Conservation (phyloP, 1,139 yeast genomes). For the Candida tropicalis region DNA sequence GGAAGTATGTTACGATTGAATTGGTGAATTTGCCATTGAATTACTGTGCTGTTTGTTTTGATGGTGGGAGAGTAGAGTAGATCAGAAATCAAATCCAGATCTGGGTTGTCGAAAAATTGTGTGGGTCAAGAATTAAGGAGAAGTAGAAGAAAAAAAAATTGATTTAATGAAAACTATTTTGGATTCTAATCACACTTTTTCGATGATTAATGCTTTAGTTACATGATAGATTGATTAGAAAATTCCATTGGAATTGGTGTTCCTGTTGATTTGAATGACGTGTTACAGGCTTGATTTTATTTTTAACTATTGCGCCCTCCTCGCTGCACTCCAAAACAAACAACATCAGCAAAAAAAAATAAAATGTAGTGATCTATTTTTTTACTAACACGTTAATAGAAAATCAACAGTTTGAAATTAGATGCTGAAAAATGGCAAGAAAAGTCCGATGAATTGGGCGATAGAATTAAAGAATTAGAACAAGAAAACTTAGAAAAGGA, state of each 20-base stretch:
- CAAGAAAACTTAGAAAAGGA: conserved; percentile 92
- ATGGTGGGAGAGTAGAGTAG: not conserved
- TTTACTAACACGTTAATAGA: conserved; percentile 45
- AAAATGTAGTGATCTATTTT: too few relatives aligned
- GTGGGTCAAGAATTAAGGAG: too few relatives aligned
- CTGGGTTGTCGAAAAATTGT: not conserved
- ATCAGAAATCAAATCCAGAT: not conserved
- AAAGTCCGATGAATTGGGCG: conserved; percentile 85
- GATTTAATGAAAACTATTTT: too few relatives aligned
- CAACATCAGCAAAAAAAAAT: conserved; percentile 1
- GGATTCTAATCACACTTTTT: too few relatives aligned
- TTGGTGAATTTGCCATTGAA: not conserved
- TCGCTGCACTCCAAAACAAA: not conserved
- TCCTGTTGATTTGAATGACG: not conserved
- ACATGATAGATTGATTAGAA: too few relatives aligned
- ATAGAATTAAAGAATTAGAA: conserved; percentile 84
- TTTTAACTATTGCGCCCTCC: not conserved
- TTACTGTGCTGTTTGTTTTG: not conserved
- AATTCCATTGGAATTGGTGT: not conserved
- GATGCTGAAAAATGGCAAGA: conserved; percentile 98
- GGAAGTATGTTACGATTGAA: conserved; percentile 44
- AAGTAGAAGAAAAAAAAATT: not conserved
- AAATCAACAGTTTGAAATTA: conserved; percentile 85
- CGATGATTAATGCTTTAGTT: too few relatives aligned
- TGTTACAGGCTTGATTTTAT: not conserved